Evolutionary conservation across 345 rosid genomes (phyloP).

Genomic region (Acer negundo): DNA sequence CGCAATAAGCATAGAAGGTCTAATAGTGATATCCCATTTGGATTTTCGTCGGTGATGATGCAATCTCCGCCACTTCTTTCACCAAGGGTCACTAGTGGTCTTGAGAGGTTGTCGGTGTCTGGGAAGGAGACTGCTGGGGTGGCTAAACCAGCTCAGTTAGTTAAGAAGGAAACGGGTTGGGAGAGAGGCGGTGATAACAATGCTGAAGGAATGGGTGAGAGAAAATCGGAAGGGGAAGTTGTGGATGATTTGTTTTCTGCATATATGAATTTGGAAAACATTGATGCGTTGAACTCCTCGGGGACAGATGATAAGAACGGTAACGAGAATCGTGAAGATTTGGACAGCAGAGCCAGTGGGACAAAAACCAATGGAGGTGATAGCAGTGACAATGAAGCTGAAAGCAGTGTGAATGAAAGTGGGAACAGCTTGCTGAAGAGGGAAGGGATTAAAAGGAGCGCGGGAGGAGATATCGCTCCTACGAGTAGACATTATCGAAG

Average conservation of each 20-base stretch:
- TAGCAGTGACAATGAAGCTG: slow-evolving; percentile 92
- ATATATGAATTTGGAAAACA: slow-evolving; percentile 89
- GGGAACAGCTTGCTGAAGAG: slow-evolving; percentile 50
- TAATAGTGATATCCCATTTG: slow-evolving; percentile 86
- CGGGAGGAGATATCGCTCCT: slow-evolving; percentile 74
- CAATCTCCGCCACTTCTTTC: slow-evolving; percentile 70
- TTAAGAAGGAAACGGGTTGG: slow-evolving; percentile 55
- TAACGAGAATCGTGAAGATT: slow-evolving; percentile 72
- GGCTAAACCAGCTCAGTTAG: slow-evolving; percentile 46
- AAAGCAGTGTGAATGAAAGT: slow-evolving; percentile 80
- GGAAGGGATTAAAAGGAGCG: slow-evolving; percentile 80
- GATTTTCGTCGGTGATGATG: slow-evolving; percentile 48
- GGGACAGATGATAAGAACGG: slow-evolving; percentile 75
- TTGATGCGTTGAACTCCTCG: slow-evolving; percentile 77
- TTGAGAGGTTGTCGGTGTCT: slow-evolving; percentile 44
- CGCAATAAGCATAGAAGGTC: slow-evolving; percentile 86
- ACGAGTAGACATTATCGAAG: slow-evolving; percentile 81
- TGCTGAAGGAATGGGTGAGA: slow-evolving; percentile 70
- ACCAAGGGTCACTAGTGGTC: slow-evolving; percentile 39
- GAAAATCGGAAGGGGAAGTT: slow-evolving; percentile 74
- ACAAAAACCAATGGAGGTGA: slow-evolving; percentile 82
- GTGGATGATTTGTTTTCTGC: slow-evolving; percentile 94
- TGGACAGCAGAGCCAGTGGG: slow-evolving; percentile 91
- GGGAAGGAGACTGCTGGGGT: slow-evolving; percentile 45
- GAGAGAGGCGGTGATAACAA: slow-evolving; percentile 48